These are phyloP conservation scores for Hyphodiscus sp. DNA, from an alignment of 2,329 filamentous ascomycete genomes.

Conservation along the genomic window DNA sequence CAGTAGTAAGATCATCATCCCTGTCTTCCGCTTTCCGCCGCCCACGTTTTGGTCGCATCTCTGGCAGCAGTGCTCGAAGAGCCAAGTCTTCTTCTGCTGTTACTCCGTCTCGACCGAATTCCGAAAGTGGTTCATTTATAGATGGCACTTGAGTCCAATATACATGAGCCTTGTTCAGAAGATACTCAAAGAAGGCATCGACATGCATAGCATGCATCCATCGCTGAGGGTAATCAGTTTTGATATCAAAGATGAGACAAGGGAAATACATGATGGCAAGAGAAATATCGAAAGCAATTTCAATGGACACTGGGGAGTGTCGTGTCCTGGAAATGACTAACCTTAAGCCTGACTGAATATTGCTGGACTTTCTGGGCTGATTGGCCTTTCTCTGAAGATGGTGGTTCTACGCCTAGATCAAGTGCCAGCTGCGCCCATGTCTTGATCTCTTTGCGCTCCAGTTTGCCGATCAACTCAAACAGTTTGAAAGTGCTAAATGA, in stretches of 20 bases:
- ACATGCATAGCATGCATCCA: constrained; percentile 98
- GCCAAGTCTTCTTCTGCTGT: constrained; percentile 83
- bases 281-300: background rate
- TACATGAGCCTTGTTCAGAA: constrained; percentile 67
- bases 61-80: constrained; percentile 73
- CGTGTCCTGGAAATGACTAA: constrained; percentile 32
- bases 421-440: constrained; percentile 88
- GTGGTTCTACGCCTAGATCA: constrained; percentile 81
- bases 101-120: constrained; percentile 71
- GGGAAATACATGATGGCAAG: background rate
- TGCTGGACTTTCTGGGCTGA: constrained; percentile 92
- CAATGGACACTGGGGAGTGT: background rate
- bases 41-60: constrained; percentile 59
- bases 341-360: constrained; percentile 87
- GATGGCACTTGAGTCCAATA: constrained; percentile 76
- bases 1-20: constrained; percentile 46
- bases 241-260: background rate
- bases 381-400: constrained; percentile 74
- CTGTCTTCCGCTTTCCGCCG: constrained; percentile 54
- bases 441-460: constrained; percentile 78
- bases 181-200: constrained; percentile 89
- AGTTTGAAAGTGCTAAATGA: constrained; percentile 72
- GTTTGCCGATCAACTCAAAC: constrained; percentile 70
- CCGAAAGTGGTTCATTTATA: constrained; percentile 53
- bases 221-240: constrained; percentile 45